These are phyloP conservation scores for Berkeleyomyces basicola DNA, from an alignment of 2,329 filamentous ascomycete genomes.

Conservation along the genomic window DNA sequence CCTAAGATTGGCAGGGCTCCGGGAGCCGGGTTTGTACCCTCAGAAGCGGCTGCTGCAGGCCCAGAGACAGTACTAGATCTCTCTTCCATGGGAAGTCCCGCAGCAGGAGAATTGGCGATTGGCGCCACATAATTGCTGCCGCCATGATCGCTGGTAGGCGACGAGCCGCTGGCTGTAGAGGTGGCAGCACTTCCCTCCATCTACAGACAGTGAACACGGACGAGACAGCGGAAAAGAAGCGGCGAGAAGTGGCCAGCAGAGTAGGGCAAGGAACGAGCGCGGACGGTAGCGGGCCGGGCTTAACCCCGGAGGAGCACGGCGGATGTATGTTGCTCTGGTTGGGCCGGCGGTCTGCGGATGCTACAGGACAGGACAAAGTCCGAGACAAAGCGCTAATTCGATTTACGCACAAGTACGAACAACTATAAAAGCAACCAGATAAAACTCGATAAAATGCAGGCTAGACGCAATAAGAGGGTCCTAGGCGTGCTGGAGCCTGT, in stretches of 20 bases:
- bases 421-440: not conserved
- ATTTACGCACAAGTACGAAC: not conserved
- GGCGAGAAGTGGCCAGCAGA: not conserved
- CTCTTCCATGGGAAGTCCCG: too few species aligned
- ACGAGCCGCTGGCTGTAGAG: conserved; percentile 6
- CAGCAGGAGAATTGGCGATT: not conserved
- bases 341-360: not conserved
- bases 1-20: not conserved
- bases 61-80: not conserved
- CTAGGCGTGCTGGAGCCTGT: not conserved
- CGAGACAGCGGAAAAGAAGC: not conserved
- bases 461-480: not conserved
- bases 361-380: not conserved
- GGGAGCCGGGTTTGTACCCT: not conserved
- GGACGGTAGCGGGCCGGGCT: not conserved
- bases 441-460: not conserved
- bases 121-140: not conserved
- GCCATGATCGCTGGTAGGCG: not conserved
- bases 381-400: not conserved
- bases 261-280: too few species aligned
- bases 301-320: not conserved
- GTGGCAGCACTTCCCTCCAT: conserved; percentile 2
- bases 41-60: not conserved
- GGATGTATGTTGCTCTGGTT: not conserved
- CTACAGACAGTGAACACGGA: not conserved